Base-by-base conservation (phyloP, 768 basidiomycete genomes). In the Cubamyces sp. region DNA sequence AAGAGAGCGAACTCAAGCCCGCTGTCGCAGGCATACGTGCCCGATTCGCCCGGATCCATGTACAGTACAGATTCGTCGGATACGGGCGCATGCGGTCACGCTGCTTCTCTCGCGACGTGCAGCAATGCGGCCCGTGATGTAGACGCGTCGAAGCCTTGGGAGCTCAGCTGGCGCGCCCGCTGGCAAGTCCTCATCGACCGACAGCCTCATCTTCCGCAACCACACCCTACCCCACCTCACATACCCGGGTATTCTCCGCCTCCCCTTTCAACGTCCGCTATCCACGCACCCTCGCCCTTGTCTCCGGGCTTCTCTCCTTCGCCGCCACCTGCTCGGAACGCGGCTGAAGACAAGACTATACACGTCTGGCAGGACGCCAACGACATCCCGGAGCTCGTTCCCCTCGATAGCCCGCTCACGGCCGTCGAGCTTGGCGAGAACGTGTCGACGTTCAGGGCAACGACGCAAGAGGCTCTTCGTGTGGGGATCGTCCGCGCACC, bases 171-270 rank as follows among this genome's bases (percentile, higher is more conserved):
- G 60, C 43, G 46, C 16, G 60, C 45, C 1, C 53, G 60, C 34
- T 61, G 60, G 60, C 60, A 61, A 37, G 46, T 54, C 45, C 53
- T 61, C 39, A 26, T 61, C 26, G 19, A 59, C 48, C 25, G 42
- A 25, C 60, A 47, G 14, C 39, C 53, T 16, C 21, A 48, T 39
- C 46, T 53, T 4, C 43, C 46, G 0, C 60, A 41, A 18, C 57
- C 41, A 15, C 43, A 41, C 47, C 47, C 46, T 26, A 4, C 28
- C 28, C 41, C 43, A 12, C 42, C 21, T 21, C 26, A 14, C 16
- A 12, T 19, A 5, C 16, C 5, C 26, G 51, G 39, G 3, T 19
- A 52, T 21, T 9, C 30, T 16, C 34, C 51, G 51, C 51, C 39
- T 18, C 19, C 16, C 9, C 37, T 25, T 16, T 11, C n/a, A 6